Evolutionary conservation across 1,284 basidiomycete species (phyloP).

Genomic region (Ganoderma meredithae): DNA sequence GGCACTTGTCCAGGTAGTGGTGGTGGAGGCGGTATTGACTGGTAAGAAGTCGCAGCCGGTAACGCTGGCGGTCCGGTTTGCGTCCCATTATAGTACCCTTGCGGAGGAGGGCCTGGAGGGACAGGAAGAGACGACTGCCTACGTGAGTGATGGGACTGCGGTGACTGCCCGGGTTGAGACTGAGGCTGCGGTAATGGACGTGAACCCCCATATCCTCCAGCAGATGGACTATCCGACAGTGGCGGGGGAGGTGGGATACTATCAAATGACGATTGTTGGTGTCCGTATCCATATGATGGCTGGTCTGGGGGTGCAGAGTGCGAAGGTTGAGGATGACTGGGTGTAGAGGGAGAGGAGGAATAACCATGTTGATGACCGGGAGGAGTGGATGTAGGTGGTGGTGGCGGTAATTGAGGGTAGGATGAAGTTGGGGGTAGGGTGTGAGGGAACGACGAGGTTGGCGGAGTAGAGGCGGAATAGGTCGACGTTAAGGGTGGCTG

Average conservation of each 20-base stretch:
- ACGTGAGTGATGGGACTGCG: conserved; percentile 24
- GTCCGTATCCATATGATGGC: conserved; percentile 26
- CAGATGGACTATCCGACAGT: conserved; percentile 43
- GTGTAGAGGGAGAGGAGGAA: conserved; percentile 17
- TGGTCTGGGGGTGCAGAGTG: conserved; percentile 33
- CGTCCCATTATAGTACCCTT: conserved; percentile 32
- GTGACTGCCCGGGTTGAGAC: conserved; percentile 20
- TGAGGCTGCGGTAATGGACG: conserved; percentile 58
- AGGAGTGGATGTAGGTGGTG: conserved; percentile 21
- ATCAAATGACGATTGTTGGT: conserved; percentile 44
- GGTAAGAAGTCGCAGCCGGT: conserved; percentile 29
- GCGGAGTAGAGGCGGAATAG: conserved; percentile 19
- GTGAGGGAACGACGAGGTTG: conserved; percentile 15
- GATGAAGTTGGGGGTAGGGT: conserved; percentile 42
- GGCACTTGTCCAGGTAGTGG: conserved; percentile 33
- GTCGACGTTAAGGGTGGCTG: conserved; percentile 17
- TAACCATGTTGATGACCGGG: conserved; percentile 26
- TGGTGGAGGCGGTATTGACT: conserved; percentile 48
- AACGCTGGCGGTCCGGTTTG: conserved; percentile 23
- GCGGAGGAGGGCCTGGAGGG: conserved; percentile 31
- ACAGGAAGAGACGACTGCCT: conserved; percentile 35
- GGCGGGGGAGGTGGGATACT: conserved; percentile 42
- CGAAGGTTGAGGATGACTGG: conserved; percentile 18
- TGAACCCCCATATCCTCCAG: conserved; percentile 49
- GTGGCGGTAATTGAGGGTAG: conserved; percentile 38